A percentile compares a stretch with the other conserved stretches of the same genome.
Conservation (phyloP, 2,329 filamentous ascomycete genomes). For the Cordyceps farinosa region DNA sequence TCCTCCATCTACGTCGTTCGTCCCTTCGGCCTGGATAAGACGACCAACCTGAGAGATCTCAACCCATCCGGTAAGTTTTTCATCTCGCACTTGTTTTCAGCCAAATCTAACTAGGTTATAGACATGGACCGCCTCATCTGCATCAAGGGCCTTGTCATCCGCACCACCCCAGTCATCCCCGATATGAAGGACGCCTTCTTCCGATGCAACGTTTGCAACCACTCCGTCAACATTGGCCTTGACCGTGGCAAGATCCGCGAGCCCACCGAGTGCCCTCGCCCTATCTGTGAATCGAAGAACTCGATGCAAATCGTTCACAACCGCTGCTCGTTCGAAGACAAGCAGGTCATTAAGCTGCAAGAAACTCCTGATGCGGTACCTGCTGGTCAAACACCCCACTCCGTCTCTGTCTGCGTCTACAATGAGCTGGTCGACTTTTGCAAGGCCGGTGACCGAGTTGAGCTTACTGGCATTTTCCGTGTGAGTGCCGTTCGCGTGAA, state of each 20-base stretch:
- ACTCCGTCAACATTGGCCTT: constrained; percentile 84
- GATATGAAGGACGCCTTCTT: constrained; percentile 99
- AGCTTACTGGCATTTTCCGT: constrained; percentile 95
- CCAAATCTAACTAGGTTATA: constrained; percentile 27
- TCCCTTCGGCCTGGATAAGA: constrained; percentile 81
- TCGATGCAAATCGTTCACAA: constrained; percentile 99
- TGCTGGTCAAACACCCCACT: constrained; percentile 94
- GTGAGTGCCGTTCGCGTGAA: constrained; percentile 92
- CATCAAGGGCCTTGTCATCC: constrained; percentile 93
- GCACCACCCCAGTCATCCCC: constrained; percentile 91
- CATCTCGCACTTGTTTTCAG: background rate
- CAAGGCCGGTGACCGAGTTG: constrained; percentile 93
- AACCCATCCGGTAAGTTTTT: constrained; percentile 69
- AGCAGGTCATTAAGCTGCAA: constrained; percentile 97
- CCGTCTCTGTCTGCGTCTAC: constrained; percentile 92
- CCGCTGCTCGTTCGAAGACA: constrained; percentile 89
- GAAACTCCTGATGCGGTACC: constrained; percentile 95
- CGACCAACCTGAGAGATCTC: constrained; percentile 87
- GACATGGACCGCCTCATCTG: constrained; percentile 96
- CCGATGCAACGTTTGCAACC: constrained; percentile 88
- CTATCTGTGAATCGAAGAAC: constrained; percentile 78
- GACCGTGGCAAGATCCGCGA: constrained; percentile 96
- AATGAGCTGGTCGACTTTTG: constrained; percentile 97
- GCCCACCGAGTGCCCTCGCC: constrained; percentile 82
- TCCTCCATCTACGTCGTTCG: constrained; percentile 79